Evolutionary conservation across 2,329 filamentous ascomycete genomes (phyloP).

Genomic region (Hirsutella minnesotensis): DNA sequence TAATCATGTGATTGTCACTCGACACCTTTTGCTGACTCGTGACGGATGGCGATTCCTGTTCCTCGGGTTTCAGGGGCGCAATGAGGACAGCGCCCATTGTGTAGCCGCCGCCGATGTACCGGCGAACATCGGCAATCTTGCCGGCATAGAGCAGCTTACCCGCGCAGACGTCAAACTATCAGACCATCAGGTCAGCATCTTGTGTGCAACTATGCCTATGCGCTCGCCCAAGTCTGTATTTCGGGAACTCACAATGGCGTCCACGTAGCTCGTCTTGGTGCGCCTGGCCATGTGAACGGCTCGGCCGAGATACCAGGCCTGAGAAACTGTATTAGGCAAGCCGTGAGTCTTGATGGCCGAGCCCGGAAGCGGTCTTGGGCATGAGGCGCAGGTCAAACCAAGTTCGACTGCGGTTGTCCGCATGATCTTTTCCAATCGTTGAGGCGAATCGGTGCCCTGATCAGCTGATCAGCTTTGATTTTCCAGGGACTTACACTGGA

Average conservation of each 20-base stretch:
- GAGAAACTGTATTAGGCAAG: slow-evolving; percentile 20
- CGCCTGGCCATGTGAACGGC: slow-evolving; percentile 17
- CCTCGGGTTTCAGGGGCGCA: slow-evolving; percentile 18
- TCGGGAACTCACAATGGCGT: slow-evolving; percentile 17
- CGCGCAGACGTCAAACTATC: slow-evolving; percentile 18
- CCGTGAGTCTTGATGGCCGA: slow-evolving; percentile 19
- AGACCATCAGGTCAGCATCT: no score
- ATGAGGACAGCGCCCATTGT: slow-evolving; percentile 26
- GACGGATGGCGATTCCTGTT: slow-evolving; percentile 12
- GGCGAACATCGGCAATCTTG: slow-evolving; percentile 27
- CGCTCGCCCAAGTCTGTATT: no score
- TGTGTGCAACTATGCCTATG: no score
- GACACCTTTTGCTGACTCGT: slow-evolving; percentile 6
- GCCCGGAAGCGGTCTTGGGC: slow-evolving; percentile 19
- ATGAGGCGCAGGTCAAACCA: slow-evolving; percentile 24
- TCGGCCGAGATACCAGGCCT: slow-evolving; percentile 21
- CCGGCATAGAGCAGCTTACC: slow-evolving; percentile 25
- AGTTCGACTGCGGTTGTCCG: slow-evolving; percentile 24
- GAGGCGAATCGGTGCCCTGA: slow-evolving; percentile 20
- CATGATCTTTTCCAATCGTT: slow-evolving; percentile 22
- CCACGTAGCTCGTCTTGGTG: slow-evolving; percentile 14
- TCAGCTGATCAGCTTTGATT: not conserved
- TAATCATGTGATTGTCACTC: slow-evolving; percentile 19
- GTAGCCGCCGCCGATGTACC: slow-evolving; percentile 26
- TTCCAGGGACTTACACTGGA: no score